Conservation (phyloP, 78 protist species). For the Corallochytrium limacisporum region DNA sequence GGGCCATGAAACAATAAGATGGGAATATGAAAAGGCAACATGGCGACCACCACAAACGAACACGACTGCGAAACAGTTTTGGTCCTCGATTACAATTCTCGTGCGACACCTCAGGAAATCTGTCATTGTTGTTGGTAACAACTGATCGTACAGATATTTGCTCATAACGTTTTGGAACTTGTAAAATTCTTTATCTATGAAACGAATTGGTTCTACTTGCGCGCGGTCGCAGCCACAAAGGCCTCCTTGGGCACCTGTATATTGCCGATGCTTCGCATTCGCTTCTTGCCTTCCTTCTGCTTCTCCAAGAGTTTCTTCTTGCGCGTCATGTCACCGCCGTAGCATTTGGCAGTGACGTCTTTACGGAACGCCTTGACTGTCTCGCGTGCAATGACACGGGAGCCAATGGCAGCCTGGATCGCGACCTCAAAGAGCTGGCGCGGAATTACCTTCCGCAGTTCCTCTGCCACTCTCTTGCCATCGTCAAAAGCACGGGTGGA, state of each 20-base stretch:
- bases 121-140: no score
- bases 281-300: constrained; percentile 83
- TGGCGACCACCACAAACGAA: no score
- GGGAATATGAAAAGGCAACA: no score
- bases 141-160: no score
- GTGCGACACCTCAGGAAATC: no score
- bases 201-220: no score
- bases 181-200: no score
- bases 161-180: no score
- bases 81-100: no score
- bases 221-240: constrained; percentile 8
- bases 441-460: neutral
- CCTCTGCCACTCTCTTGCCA: neutral
- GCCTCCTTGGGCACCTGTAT: constrained; percentile 51
- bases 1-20: no score
- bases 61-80: no score
- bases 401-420: constrained; percentile 56
- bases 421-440: constrained; percentile 47
- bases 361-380: constrained; percentile 60
- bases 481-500: neutral
- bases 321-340: constrained; percentile 81
- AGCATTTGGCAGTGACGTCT: constrained; percentile 74
- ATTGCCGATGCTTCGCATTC: constrained; percentile 49
- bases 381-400: constrained; percentile 52
- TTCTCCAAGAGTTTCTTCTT: constrained; percentile 59